These are phyloP conservation scores for Pseudogymnoascus sp. DNA, from an alignment of 2,329 filamentous ascomycete genomes.

Conservation along the genomic window DNA sequence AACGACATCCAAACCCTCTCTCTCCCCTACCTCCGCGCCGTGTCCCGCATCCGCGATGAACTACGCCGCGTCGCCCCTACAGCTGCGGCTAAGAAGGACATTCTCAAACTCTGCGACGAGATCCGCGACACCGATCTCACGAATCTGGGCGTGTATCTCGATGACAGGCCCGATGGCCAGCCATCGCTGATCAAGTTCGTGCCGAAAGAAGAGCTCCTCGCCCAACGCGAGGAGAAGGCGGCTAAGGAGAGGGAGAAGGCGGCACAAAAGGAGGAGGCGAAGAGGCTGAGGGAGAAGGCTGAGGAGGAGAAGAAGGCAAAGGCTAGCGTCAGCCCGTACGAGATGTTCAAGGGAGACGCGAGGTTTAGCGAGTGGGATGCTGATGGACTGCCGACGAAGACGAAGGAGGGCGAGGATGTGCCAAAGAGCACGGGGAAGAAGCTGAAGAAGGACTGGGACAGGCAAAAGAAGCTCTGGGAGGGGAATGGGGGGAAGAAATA, in stretches of 20 bases:
- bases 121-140: constrained; percentile 76
- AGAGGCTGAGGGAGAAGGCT: constrained; percentile 38
- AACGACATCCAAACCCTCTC: constrained; percentile 45
- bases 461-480: constrained; percentile 77
- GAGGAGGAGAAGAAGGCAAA: constrained; percentile 48
- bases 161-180: constrained; percentile 61
- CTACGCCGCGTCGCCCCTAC: constrained; percentile 46
- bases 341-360: constrained; percentile 49
- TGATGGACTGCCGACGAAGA: constrained; percentile 69
- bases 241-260: constrained; percentile 53
- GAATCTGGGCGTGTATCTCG: constrained; percentile 76
- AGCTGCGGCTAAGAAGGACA: constrained; percentile 54
- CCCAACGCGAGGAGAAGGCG: constrained; percentile 49
- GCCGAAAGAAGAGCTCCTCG: constrained; percentile 47
- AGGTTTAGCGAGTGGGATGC: constrained; percentile 71
- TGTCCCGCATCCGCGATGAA: constrained; percentile 52
- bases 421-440: constrained; percentile 75
- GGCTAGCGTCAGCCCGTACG: constrained; percentile 44
- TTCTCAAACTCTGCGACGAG: constrained; percentile 68
- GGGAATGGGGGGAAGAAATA: constrained; percentile 35
- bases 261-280: constrained; percentile 46
- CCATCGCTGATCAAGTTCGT: constrained; percentile 66
- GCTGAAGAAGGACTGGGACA: constrained; percentile 81
- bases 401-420: constrained; percentile 69
- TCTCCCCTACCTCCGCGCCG: constrained; percentile 45